A percentile compares a stretch with the other conserved stretches of the same genome.
Evolutionary conservation across 1,284 basidiomycete species (phyloP).

Genomic region (Sporisorium exsertum): DNA sequence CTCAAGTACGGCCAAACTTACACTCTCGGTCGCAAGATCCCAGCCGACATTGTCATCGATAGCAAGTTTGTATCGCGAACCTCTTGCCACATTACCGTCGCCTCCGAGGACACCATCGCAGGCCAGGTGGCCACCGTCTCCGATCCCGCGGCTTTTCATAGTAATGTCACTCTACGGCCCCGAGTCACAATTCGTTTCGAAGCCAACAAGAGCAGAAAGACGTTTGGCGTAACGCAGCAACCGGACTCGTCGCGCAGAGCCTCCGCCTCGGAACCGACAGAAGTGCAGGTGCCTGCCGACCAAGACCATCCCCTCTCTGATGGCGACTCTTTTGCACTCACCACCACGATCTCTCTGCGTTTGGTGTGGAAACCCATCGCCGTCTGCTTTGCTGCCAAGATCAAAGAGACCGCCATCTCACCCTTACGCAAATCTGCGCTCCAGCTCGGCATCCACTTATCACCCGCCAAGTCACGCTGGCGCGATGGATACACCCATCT

Average conservation of each 20-base stretch:
- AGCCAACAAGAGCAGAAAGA: constrained; percentile 49
- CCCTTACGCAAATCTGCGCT: constrained; percentile 18
- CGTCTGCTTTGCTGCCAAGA: constrained; percentile 43
- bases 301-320: constrained; percentile 26
- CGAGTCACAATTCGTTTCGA: constrained; percentile 47
- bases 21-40: constrained; percentile 56
- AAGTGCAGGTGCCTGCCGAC: constrained; percentile 34
- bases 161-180: constrained; percentile 33
- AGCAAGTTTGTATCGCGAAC: constrained; percentile 55
- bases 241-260: constrained; percentile 3
- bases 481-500: constrained; percentile 49
- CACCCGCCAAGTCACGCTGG: constrained; percentile 46
- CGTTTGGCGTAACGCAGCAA: constrained; percentile 28
- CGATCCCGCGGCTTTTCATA: constrained; percentile 30
- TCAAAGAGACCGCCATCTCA: constrained; percentile 35
- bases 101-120: constrained; percentile 18
- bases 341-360: constrained; percentile 43
- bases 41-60: constrained; percentile 57
- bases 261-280: constrained; percentile 12
- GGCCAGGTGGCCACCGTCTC: background rate
- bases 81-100: constrained; percentile 46
- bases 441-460: constrained; percentile 39
- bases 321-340: constrained; percentile 44
- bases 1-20: constrained; percentile 58
- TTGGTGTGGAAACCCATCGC: constrained; percentile 45